Evolutionary conservation across 495 filamentous ascomycete species (phyloP).

Genomic region (Trichocladium antarcticum): DNA sequence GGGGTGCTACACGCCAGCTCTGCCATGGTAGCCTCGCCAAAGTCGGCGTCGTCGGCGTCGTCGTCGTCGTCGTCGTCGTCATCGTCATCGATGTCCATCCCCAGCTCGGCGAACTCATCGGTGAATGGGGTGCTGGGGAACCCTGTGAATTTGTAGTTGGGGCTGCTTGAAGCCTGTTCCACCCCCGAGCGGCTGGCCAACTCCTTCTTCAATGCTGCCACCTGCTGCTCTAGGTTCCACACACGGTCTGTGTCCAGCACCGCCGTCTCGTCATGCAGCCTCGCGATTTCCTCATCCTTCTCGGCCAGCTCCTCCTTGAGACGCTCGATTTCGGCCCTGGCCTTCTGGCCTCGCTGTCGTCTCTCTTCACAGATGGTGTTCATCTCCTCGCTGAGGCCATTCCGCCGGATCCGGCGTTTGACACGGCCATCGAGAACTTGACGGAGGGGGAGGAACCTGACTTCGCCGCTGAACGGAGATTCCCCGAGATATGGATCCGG

Average conservation of each 20-base stretch:
- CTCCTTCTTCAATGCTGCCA: conserved; percentile 23
- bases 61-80: conserved; percentile 29
- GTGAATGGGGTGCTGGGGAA: conserved; percentile 35
- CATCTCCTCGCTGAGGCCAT: conserved; percentile 64
- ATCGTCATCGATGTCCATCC: conserved; percentile 24
- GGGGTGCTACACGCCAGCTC: conserved; percentile 37
- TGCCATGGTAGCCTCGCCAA: conserved; percentile 29
- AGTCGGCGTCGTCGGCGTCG: conserved; percentile 24
- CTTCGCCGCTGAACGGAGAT: conserved; percentile 24
- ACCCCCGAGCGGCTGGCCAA: conserved; percentile 20
- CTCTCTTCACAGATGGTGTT: conserved; percentile 53
- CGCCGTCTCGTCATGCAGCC: conserved; percentile 41
- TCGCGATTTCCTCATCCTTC: conserved; percentile 39
- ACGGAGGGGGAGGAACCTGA: conserved; percentile 52
- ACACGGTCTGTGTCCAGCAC: conserved; percentile 33
- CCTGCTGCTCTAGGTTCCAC: conserved; percentile 34
- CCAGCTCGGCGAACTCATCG: conserved; percentile 26
- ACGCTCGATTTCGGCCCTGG: conserved; percentile 34
- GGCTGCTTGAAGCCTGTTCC: conserved; percentile 21
- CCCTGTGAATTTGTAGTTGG: conserved; percentile 31
- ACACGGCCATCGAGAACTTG: conserved; percentile 59
- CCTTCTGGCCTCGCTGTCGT: conserved; percentile 30
- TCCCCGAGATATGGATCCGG: conserved; percentile 19
- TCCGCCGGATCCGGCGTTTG: conserved; percentile 58
- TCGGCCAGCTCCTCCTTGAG: conserved; percentile 44